phyloP scores from a whole-genome alignment of 1,284 basidiomycete species.

The Cutaneotrichosporon cavernicola region DNA sequence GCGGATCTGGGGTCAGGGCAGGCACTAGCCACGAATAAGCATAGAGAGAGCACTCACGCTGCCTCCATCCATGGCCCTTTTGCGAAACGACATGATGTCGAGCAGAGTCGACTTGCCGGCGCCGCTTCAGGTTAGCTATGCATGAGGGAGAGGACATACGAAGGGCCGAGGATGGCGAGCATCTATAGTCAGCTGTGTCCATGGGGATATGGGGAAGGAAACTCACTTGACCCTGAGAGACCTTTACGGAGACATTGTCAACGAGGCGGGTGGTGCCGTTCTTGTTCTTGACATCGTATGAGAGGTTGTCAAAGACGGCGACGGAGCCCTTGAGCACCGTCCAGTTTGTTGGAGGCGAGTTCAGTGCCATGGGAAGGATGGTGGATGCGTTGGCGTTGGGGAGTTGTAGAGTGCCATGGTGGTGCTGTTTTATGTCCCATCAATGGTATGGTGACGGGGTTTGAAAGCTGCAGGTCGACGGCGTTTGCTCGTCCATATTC shows the following conservation, averaged over 20 bases:
- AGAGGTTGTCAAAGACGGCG: slow-evolving; percentile 18
- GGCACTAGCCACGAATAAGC: not conserved
- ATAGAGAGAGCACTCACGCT: slow-evolving; percentile 9
- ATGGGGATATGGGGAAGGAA: slow-evolving; percentile 2
- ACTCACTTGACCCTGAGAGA: slow-evolving; percentile 15
- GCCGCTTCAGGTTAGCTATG: slow-evolving; percentile 7
- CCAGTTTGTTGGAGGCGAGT: not conserved
- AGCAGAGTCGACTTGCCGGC: slow-evolving; percentile 52
- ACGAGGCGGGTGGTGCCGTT: slow-evolving; percentile 18
- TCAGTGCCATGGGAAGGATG: not conserved
- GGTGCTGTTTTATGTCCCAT: not conserved
- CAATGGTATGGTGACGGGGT: not conserved
- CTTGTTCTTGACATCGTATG: slow-evolving; percentile 26
- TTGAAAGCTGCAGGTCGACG: too few relatives aligned
- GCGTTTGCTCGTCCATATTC: too few relatives aligned
- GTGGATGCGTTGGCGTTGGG: not conserved
- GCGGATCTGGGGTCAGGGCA: slow-evolving; percentile 9
- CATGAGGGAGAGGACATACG: slow-evolving; percentile 1
- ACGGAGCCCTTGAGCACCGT: slow-evolving; percentile 7
- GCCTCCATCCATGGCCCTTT: slow-evolving; percentile 24
- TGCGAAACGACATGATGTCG: slow-evolving; percentile 47
- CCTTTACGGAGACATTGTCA: slow-evolving; percentile 22
- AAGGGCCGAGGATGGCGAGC: slow-evolving; percentile 26
- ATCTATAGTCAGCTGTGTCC: slow-evolving; percentile 13
- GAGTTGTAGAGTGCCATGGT: not conserved